phyloP scores from a whole-genome alignment of 2,329 filamentous ascomycete genomes.

The Penicillium concentricum region DNA sequence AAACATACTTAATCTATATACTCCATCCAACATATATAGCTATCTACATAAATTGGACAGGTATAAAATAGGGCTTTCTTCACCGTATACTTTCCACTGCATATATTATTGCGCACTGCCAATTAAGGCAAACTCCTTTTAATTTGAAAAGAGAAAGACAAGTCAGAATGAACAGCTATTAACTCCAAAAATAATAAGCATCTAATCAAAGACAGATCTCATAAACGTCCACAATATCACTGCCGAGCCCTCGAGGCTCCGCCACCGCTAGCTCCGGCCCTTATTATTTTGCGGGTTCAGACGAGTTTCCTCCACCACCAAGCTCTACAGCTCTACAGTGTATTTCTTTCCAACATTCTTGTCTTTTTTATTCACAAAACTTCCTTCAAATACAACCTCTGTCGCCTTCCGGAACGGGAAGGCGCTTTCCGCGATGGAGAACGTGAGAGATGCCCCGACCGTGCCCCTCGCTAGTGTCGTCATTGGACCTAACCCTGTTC shows the following conservation, averaged over 20 bases:
- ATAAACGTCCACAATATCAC: slow-evolving; percentile 6
- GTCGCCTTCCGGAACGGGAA: slow-evolving; percentile 30
- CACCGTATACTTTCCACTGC: background rate
- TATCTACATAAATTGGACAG: background rate
- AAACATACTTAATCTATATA: too few relatives aligned
- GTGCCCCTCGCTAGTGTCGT: slow-evolving; percentile 32
- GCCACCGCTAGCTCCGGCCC: slow-evolving; percentile 29
- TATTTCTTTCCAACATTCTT: slow-evolving; percentile 10
- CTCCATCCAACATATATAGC: background rate
- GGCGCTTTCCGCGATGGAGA: slow-evolving; percentile 46
- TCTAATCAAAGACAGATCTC: background rate
- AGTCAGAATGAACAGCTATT: background rate
- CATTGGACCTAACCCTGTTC: slow-evolving; percentile 24
- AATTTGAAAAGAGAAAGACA: background rate
- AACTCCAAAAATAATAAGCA: background rate
- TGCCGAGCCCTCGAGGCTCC: slow-evolving; percentile 26
- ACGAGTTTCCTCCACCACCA: slow-evolving; percentile 21
- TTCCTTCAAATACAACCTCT: slow-evolving; percentile 21
- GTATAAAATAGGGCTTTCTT: background rate
- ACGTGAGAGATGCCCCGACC: slow-evolving; percentile 37
- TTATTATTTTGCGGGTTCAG: slow-evolving; percentile 20
- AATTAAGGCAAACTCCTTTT: background rate
- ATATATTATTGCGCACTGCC: background rate
- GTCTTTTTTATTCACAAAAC: background rate
- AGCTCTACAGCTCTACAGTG: slow-evolving; percentile 2